Base-by-base conservation (phyloP, 2,329 filamentous ascomycete species). In the Endothia cerciana region DNA sequence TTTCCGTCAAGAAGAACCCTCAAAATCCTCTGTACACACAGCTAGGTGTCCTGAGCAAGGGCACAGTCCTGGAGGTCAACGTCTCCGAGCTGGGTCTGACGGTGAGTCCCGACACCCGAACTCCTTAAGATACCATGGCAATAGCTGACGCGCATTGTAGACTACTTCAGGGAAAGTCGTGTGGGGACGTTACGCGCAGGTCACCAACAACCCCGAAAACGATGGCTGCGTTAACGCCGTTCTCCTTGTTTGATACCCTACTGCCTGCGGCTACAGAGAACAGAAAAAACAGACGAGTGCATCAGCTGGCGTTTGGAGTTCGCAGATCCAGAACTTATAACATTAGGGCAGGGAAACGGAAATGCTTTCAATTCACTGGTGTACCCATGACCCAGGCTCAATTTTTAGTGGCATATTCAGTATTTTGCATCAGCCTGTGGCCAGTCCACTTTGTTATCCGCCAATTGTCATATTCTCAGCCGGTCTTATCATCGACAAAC, bases 111-210 rank as follows among this genome's bases (percentile, higher is more conserved):
- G 2, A 28, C 10, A 45, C 30, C 40, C 25, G 25, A 25, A 8
- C 13, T 5, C 0, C 3, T 25, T 15, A 13, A 25, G n/a, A 22
- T 8, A 15, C 10, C 36, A 15, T 4, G 19, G 41, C 38, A 45
- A 19, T n/a, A 19, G 19, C 56, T 59, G 43, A 59, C 6, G 22
- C 38, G n/a, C n/a, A 19, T 25, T 41, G 10, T 22, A 59, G 56
- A 98, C 95, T 2, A 90, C 94, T 1, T 89, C 89, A 69, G 95
- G 95, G 69, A 97, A 97, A 81, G 92, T 97, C 10, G 92, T 94
- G 7, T 97, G 94, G 94, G 93, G 92, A 72, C 85, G 92, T 71
- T 95, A 89, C 80, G 91, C 91, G 8, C 91, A 93, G 78, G 84
- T 92, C 53, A 84, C 84, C 28, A 85, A 84, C 74, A 82, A 81